Base-by-base conservation (phyloP, 2,329 filamentous ascomycete genomes). In the Arthrobotrys sphaeroides region DNA sequence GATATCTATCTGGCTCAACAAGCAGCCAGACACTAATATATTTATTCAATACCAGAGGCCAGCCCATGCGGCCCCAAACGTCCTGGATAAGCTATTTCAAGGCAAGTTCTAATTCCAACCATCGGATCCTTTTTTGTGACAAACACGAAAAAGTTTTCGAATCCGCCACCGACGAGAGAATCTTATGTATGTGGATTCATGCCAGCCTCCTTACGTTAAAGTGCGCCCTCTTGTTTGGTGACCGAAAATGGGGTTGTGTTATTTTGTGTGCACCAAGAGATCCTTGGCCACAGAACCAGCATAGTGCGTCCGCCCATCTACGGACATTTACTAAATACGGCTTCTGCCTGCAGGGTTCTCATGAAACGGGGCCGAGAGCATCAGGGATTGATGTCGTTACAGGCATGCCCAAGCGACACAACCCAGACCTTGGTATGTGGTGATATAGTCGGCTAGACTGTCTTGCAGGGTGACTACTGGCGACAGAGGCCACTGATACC, bases 401-500 rank as follows among this genome's bases (percentile, higher is more conserved):
- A 24, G 66, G 66, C 10, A 62, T 70, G 57, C 66, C 45, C 16
- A 70, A 53, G 55, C 66, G 66, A 55, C 26, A 6, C 33, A 45
- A 31, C 42, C 43, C n/a, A n/a, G 26, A 43, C 10, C 12, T 51
- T 38, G 43, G 45, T 51, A 53, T 60, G 28, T 38, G 10, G 49
- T 49, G 26, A 61, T 45, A 70, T 61, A 70, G 26, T 62, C 66
- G 66, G 66, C 43, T 70, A 70, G 9, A 22, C 28, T 18, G 3
- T 62, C 45, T 55, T 62, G 43, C 55, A 55, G 24, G 53, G 66
- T 51, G 42, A 53, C 26, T 70, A 24, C 47, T 72, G 67, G 67
- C 67, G 67, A 65, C 49, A 57, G 57, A 49, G 57, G 67, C 26
- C 47, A 64, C 61, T 26, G 18, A 59, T 64, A 65, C 55, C 66